These are phyloP conservation scores for Penicillium longicatenatum DNA, from an alignment of 495 filamentous ascomycete genomes.

Conservation along the genomic window DNA sequence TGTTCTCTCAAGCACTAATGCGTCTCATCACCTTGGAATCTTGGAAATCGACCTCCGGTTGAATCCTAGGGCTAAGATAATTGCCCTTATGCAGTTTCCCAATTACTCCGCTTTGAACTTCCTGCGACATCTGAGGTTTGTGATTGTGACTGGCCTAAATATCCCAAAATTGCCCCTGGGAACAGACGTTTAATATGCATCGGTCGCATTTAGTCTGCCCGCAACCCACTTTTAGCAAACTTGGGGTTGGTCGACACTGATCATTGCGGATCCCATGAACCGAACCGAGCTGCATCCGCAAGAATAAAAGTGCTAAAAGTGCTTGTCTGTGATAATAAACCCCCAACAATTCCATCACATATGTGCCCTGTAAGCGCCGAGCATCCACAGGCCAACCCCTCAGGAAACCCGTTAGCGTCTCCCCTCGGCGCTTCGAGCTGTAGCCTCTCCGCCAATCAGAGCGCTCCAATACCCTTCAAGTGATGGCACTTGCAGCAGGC, in stretches of 20 bases:
- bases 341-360: constrained; percentile 4
- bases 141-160: constrained; percentile 7
- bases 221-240: neutral
- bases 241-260: constrained; percentile 2
- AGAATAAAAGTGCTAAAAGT: neutral
- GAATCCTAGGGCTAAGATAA: neutral
- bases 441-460: constrained; percentile 20
- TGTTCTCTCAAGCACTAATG: neutral
- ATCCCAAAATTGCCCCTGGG: neutral
- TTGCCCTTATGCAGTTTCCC: neutral
- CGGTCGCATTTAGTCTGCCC: neutral
- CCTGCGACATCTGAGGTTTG: neutral
- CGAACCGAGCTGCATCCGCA: constrained; percentile 4
- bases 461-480: neutral
- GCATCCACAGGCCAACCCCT: constrained; percentile 6
- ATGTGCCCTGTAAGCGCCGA: constrained; percentile 16
- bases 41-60: neutral
- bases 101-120: neutral
- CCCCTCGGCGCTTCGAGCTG: constrained; percentile 25
- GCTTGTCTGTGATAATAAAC: constrained; percentile 2
- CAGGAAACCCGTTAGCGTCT: constrained; percentile 17
- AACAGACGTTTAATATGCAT: constrained; percentile 1
- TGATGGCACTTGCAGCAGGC: constrained; percentile 27
- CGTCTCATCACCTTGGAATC: neutral
- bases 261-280: constrained; percentile 1